phyloP scores from a whole-genome alignment of 2,329 filamentous ascomycete species.

The Orbilia ellipsospora region DNA sequence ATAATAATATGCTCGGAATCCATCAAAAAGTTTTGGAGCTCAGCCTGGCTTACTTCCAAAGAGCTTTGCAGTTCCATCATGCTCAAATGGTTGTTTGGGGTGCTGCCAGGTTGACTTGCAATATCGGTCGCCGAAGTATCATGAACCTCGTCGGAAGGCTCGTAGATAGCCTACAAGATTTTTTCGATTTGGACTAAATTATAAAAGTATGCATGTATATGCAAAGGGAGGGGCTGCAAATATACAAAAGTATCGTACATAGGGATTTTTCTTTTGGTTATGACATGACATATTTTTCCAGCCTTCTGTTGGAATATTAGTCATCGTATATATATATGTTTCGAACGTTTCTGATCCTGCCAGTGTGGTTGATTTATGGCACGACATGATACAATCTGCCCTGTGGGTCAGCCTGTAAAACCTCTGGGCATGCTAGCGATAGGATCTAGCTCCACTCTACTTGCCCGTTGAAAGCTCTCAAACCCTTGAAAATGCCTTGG shows the following conservation, averaged over 20 bases:
- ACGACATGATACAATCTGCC: no score
- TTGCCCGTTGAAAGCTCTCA: no score
- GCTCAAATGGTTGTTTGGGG: no score
- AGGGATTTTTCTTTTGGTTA: not conserved
- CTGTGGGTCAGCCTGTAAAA: no score
- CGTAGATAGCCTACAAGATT: not conserved
- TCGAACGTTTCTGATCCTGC: not conserved
- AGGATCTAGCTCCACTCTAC: no score
- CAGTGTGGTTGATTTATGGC: not conserved
- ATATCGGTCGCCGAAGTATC: not conserved
- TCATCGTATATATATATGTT: not conserved
- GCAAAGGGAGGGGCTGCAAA: not conserved
- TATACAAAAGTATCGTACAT: constrained; percentile 2
- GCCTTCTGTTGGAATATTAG: constrained; percentile 1
- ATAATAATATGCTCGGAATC: no score
- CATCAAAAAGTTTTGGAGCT: not conserved
- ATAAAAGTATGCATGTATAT: no score
- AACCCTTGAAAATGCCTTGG: no score
- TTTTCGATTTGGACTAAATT: no score
- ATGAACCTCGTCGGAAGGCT: constrained; percentile 2
- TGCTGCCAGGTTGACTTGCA: no score
- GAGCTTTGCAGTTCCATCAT: no score
- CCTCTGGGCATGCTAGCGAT: no score
- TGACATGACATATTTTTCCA: not conserved
- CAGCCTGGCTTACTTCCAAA: not conserved